Evolutionary conservation across 2,329 filamentous ascomycete genomes (phyloP).

Genomic region (Hymenoscyphus scutula): DNA sequence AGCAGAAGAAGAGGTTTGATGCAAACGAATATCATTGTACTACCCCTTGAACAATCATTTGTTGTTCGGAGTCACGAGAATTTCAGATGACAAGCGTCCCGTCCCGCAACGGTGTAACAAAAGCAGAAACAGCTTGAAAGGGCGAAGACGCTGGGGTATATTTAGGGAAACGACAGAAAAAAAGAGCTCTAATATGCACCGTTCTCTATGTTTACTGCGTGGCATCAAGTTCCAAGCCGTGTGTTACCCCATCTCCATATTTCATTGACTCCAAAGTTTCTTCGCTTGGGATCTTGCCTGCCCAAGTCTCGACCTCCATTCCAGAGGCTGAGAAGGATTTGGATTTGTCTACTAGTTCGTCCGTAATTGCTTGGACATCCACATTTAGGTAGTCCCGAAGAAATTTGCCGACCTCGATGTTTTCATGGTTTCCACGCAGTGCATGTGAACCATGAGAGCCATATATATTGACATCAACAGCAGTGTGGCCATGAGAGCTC

Average conservation of each 20-base stretch:
- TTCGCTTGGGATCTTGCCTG: slow-evolving; percentile 27
- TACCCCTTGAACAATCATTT: slow-evolving; percentile 12
- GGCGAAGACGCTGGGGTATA: slow-evolving; percentile 3
- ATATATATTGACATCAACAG: slow-evolving; percentile 96
- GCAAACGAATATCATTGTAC: slow-evolving; percentile 19
- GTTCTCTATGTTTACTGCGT: not conserved
- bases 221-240: slow-evolving; percentile 10
- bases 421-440: slow-evolving; percentile 85
- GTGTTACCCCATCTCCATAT: slow-evolving; percentile 15
- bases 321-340: slow-evolving; percentile 20
- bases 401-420: slow-evolving; percentile 87
- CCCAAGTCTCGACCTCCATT: slow-evolving; percentile 21
- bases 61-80: slow-evolving; percentile 7
- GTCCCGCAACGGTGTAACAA: slow-evolving; percentile 10
- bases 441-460: slow-evolving; percentile 66
- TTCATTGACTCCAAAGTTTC: slow-evolving; percentile 22
- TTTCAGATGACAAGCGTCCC: slow-evolving; percentile 1
- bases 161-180: not conserved
- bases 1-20: slow-evolving; percentile 16
- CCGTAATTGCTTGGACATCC: slow-evolving; percentile 74
- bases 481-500: slow-evolving; percentile 90
- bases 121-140: slow-evolving; percentile 7
- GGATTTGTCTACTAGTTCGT: slow-evolving; percentile 53
- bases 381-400: slow-evolving; percentile 75
- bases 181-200: not conserved